These are phyloP conservation scores for Ustilago lituana DNA, from an alignment of 1,284 basidiomycete species.

Conservation along the genomic window DNA sequence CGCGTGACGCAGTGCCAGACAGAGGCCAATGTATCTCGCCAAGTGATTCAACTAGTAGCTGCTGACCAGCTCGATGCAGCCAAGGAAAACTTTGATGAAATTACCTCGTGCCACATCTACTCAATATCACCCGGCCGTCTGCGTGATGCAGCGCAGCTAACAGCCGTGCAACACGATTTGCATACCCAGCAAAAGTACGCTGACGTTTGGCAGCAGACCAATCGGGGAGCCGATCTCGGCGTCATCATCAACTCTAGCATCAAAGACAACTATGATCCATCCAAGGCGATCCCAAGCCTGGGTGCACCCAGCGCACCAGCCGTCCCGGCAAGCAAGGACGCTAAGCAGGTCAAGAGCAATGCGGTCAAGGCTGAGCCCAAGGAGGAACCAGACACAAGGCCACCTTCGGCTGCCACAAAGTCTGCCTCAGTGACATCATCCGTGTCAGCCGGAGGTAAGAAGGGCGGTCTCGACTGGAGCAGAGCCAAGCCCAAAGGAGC, in stretches of 20 bases:
- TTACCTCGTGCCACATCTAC: constrained; percentile 49
- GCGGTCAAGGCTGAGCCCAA: constrained; percentile 15
- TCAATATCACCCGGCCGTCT: constrained; percentile 44
- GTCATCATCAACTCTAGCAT: constrained; percentile 34
- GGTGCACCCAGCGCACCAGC: constrained; percentile 32
- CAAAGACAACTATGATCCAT: constrained; percentile 43
- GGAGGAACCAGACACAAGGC: constrained; percentile 13
- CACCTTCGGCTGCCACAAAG: constrained; percentile 7
- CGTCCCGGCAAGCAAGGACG: constrained; percentile 12
- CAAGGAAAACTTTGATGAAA: constrained; percentile 12
- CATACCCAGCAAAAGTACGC: constrained; percentile 46
- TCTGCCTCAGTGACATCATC: constrained; percentile 13
- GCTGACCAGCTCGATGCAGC: constrained; percentile 35
- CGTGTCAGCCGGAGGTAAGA: constrained; percentile 10
- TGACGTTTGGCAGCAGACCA: constrained; percentile 42
- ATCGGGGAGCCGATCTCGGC: constrained; percentile 47
- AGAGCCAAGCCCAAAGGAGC: constrained; percentile 35
- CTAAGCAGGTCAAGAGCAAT: constrained; percentile 9
- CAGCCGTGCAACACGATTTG: constrained; percentile 51
- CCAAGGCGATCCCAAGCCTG: constrained; percentile 30
- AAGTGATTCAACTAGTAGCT: constrained; percentile 33
- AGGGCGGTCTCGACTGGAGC: constrained; percentile 42
- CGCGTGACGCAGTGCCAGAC: constrained; percentile 17
- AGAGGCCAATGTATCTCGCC: constrained; percentile 4
- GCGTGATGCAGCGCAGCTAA: constrained; percentile 45